Evolutionary conservation across 257 asterid species (phyloP).

Genomic region (Datura wrightii): DNA sequence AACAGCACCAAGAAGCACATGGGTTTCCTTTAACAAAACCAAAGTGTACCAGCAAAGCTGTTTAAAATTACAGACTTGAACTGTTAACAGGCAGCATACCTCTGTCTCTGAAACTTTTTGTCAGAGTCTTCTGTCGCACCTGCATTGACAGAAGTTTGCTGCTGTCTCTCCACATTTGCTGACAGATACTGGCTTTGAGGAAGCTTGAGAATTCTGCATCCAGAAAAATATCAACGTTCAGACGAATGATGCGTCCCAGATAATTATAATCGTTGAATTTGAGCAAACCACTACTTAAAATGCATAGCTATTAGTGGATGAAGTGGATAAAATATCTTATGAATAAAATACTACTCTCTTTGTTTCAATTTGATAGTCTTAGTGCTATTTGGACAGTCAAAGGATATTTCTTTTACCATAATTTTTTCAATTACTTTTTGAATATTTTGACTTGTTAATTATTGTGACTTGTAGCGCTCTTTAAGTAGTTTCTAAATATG

Average conservation of each 20-base stretch:
- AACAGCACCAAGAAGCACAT: conserved; percentile 5
- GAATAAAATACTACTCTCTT: no score
- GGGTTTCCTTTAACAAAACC: background rate
- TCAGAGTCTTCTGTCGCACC: conserved; percentile 50
- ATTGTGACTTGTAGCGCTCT: no score
- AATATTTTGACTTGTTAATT: no score
- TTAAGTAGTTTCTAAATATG: no score
- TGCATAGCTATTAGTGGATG: background rate
- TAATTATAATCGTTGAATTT: background rate
- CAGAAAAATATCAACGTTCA: conserved; percentile 20
- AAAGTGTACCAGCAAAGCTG: background rate
- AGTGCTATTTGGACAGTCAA: no score
- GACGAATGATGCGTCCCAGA: conserved; percentile 19
- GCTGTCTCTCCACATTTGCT: conserved; percentile 50
- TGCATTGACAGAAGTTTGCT: conserved; percentile 47
- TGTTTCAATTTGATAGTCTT: no score
- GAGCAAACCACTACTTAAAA: conserved; percentile 22
- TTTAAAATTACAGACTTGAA: background rate
- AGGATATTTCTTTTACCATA: no score
- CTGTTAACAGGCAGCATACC: conserved; percentile 46
- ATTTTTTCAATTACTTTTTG: no score
- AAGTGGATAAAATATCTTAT: no score
- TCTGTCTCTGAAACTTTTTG: conserved; percentile 51
- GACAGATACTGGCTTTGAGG: conserved; percentile 72
- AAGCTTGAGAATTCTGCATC: conserved; percentile 71